Conservation (phyloP, 495 filamentous ascomycete genomes). For the Tuber calosporum region DNA sequence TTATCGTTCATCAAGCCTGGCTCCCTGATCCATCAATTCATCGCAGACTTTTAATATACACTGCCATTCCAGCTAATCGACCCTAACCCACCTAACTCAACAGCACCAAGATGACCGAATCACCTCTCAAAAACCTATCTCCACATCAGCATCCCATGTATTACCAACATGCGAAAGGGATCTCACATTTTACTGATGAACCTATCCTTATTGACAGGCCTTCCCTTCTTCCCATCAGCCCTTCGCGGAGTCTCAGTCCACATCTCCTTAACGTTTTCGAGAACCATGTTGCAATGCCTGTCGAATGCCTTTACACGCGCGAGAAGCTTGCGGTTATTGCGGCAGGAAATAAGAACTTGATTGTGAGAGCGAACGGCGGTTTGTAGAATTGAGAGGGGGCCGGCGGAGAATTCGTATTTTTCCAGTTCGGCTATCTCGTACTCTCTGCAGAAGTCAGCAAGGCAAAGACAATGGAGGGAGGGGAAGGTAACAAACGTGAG, state of each 20-base stretch:
- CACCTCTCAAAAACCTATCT: constrained; percentile 80
- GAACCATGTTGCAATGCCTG: constrained; percentile 95
- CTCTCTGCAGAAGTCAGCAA: constrained; percentile 47
- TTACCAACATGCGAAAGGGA: neutral
- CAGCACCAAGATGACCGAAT: constrained; percentile 87
- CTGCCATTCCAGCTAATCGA: neutral
- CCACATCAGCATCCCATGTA: constrained; percentile 28
- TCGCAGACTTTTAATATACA: neutral
- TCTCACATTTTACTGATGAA: constrained; percentile 97
- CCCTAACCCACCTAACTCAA: constrained; percentile 54
- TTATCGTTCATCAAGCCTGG: neutral
- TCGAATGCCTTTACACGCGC: constrained; percentile 82
- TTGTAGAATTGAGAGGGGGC: constrained; percentile 84
- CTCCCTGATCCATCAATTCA: neutral
- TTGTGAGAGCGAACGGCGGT: constrained; percentile 80
- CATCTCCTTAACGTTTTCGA: constrained; percentile 99
- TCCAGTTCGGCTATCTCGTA: constrained; percentile 84
- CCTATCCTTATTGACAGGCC: constrained; percentile 91
- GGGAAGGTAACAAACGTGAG: constrained; percentile 31
- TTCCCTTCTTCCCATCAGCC: constrained; percentile 70
- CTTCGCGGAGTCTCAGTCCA: constrained; percentile 89
- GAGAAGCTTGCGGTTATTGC: constrained; percentile 79
- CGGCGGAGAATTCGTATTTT: constrained; percentile 81
- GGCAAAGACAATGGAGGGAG: neutral
- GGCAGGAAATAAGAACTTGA: constrained; percentile 83